Base-by-base conservation (phyloP, 139 green algal species). In the Mychonastes homosphaera region DNA sequence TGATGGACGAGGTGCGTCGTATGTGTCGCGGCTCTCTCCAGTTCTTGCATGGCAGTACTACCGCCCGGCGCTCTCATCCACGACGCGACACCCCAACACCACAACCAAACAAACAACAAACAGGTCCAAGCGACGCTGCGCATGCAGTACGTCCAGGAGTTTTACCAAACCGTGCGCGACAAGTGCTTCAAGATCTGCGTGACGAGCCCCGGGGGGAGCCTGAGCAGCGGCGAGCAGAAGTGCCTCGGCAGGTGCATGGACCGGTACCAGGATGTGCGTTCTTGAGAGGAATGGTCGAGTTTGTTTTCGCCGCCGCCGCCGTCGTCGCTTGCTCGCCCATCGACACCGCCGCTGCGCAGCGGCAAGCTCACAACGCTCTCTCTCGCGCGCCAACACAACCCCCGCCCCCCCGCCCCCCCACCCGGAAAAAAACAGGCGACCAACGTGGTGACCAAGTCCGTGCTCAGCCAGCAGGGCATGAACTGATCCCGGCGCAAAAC, bases 171-270 rank as follows among this genome's bases (percentile, higher is more conserved):
- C 7, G 83, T 96, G 26, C 73, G 89, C 5, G 89, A 97, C 70
- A 95, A 95, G 67, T 97, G 90, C 73, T 97, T 95, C 56, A 80
- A 91, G 48, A 76, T 79, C 56, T 97, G 90, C 67, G 59, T 97
- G 18, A 85, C 81, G 30, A 91, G 79, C 63, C 90, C 90, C 0
- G 76, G 77, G 18, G 84, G 49, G 51, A 88, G 73, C 50, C 60
- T 97, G n/a, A 91, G 82, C 70, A 88, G 73, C 70, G 82, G 75
- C 55, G 90, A 97, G 35, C 77, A 86, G 59, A 88, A 86, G 35
- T 97, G 90, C 62, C 57, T 97, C 7, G 71, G 71, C 16, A 70
- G 82, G 19, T 97, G 90, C 62, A 84, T 81, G 56, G 90, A 97
- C 61, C 72, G 90, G 21, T 96, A 94, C 71, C 78, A 81, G 6